Percentiles rank a stretch among this genome's conserved stretches.
Conservation (phyloP, 2,329 filamentous ascomycete genomes). For the Fusarium keratoplasticum region DNA sequence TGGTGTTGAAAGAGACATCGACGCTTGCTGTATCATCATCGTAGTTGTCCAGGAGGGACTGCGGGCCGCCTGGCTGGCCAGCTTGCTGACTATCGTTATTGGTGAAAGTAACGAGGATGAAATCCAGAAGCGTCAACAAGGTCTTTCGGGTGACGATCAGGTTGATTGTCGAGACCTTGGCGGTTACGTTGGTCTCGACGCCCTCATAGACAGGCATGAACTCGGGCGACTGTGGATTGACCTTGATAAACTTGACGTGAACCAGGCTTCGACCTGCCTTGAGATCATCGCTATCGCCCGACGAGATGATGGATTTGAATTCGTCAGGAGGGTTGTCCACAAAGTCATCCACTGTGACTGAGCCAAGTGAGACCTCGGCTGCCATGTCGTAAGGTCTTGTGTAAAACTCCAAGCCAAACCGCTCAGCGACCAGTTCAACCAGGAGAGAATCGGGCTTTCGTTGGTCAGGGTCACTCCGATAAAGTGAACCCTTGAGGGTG, state of each 20-base stretch:
- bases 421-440: constrained; percentile 90
- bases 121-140: constrained; percentile 90
- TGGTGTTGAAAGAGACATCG: constrained; percentile 49
- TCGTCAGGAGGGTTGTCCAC: constrained; percentile 89
- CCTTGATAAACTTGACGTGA: constrained; percentile 87
- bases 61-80: constrained; percentile 48
- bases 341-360: constrained; percentile 91
- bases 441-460: constrained; percentile 82
- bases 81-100: constrained; percentile 57
- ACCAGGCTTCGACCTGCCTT: constrained; percentile 85
- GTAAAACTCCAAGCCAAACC: constrained; percentile 89
- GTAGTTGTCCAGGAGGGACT: constrained; percentile 54
- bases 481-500: constrained; percentile 91
- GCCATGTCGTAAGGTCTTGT: constrained; percentile 92
- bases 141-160: constrained; percentile 94
- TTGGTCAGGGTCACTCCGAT: constrained; percentile 83
- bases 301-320: constrained; percentile 98
- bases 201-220: constrained; percentile 93
- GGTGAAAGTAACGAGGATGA: constrained; percentile 92
- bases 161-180: constrained; percentile 94
- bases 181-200: constrained; percentile 91
- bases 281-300: constrained; percentile 77
- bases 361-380: constrained; percentile 88
- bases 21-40: constrained; percentile 50
- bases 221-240: constrained; percentile 91